phyloP scores from a whole-genome alignment of 108 stramenopile species.

The Skeletonema tropicum region DNA sequence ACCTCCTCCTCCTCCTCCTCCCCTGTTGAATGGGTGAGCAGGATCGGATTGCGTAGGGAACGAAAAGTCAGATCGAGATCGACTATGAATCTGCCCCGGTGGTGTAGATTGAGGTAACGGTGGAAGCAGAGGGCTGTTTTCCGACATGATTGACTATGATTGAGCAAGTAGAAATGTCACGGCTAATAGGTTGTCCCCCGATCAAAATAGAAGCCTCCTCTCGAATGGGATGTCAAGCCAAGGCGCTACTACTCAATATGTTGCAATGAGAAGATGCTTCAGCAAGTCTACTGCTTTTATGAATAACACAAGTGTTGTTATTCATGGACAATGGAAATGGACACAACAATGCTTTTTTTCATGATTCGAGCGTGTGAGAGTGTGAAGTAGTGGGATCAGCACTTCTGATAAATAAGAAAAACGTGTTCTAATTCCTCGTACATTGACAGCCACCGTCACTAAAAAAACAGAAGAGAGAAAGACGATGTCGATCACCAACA shows the following conservation, averaged over 20 bases:
- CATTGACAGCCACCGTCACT: too few species aligned
- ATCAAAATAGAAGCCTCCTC: neutral
- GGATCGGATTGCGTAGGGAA: slow-evolving; percentile 1
- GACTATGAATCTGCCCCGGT: neutral
- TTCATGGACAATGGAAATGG: too few species aligned
- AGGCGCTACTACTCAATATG: neutral
- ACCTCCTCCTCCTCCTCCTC: neutral
- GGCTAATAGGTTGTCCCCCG: neutral
- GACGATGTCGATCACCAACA: too few species aligned
- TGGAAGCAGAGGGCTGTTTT: neutral
- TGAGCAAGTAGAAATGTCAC: neutral
- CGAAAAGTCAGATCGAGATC: neutral
- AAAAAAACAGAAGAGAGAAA: too few species aligned
- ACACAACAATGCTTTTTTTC: too few species aligned
- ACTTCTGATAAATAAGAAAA: too few species aligned
- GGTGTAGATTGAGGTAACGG: neutral
- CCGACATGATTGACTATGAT: neutral
- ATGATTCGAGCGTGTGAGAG: too few species aligned
- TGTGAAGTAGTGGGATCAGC: too few species aligned
- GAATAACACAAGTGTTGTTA: too few species aligned
- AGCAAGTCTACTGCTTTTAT: too few species aligned
- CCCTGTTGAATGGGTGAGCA: neutral
- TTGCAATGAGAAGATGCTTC: too few species aligned
- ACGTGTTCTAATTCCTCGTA: too few species aligned
- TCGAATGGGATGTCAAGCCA: neutral